Base-by-base conservation (phyloP, 257 asterid species). In the Solanum okadae region DNA sequence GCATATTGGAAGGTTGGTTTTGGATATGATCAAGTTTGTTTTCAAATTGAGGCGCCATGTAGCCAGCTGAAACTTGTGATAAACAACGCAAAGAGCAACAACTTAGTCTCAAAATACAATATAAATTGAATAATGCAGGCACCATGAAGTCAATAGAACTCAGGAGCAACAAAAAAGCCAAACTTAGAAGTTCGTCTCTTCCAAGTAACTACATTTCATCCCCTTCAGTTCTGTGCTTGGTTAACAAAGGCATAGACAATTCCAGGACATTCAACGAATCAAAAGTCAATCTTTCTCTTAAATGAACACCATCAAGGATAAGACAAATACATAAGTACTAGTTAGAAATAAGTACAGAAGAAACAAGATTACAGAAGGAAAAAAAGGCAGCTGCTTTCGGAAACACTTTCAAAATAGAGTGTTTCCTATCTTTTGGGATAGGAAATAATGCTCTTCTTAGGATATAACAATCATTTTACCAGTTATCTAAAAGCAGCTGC, bases 41-140 rank as follows among this genome's bases (percentile, higher is more conserved):
- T 88, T 87, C 88, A 68, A 71, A 83, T 8, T 73, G 88, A 25
- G 49, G 71, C 3, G 18, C 87, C 89, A 76, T 29, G n/a, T 68
- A 90, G 68, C 90, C 92, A 78, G 88, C 93, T 91, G 92, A 90
- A 90, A 90, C 87, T 78, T 84, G 77, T 42, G 35, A 83, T 85
- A 49, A 88, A 14, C 33, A 82, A 49, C 4, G 20, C 71, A 82
- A 82, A 31, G 46, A 52, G 22, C 8, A 52, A 82, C 20, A 82
- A 18, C 65, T 82, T 49, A 82, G 46, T 82, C 86, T 49, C 71
- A 29, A 82, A 8, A 18, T 29, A 82, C 42, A 49, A 29, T 9
- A 82, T 31, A 31, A 29, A 18, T 82, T 29, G 29, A 13, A 82
- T 11, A 49, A 82, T 82, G 44, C 42, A 82, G 70, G 44, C 84